phyloP scores from a whole-genome alignment of 176 grass and related monocot genomes.

The Carex kokanica region DNA sequence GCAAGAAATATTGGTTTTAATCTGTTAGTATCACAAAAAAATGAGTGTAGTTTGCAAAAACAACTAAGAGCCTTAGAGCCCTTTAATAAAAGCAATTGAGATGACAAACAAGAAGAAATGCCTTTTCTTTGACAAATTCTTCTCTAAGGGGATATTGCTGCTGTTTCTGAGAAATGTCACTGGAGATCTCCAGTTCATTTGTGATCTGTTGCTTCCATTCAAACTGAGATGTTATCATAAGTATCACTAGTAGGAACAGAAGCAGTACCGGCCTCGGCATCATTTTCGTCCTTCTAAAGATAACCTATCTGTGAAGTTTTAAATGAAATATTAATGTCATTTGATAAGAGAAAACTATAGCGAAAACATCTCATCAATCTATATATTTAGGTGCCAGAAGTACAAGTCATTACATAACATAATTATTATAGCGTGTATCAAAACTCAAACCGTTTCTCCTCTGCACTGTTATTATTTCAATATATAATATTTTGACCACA shows the following conservation, averaged over 20 bases:
- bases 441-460: neutral
- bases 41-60: neutral
- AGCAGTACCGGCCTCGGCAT: constrained; percentile 45
- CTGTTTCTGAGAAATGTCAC: constrained; percentile 30
- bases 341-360: neutral
- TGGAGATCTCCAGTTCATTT: constrained; percentile 48
- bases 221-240: constrained; percentile 64
- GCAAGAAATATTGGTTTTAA: neutral
- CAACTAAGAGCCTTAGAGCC: neutral
- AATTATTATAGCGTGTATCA: neutral
- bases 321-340: neutral
- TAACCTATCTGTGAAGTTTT: constrained; percentile 29
- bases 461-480: neutral
- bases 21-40: neutral
- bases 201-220: constrained; percentile 75
- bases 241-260: constrained; percentile 51
- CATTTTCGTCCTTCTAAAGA: constrained; percentile 31
- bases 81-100: neutral
- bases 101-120: constrained; percentile 14
- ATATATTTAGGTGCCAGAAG: neutral
- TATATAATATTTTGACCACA: neutral
- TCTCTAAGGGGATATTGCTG: constrained; percentile 55
- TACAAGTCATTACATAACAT: neutral
- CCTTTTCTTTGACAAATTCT: constrained; percentile 86
- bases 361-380: neutral